Base-by-base conservation (phyloP, 345 rosid species). In the Corchorus capsularis region DNA sequence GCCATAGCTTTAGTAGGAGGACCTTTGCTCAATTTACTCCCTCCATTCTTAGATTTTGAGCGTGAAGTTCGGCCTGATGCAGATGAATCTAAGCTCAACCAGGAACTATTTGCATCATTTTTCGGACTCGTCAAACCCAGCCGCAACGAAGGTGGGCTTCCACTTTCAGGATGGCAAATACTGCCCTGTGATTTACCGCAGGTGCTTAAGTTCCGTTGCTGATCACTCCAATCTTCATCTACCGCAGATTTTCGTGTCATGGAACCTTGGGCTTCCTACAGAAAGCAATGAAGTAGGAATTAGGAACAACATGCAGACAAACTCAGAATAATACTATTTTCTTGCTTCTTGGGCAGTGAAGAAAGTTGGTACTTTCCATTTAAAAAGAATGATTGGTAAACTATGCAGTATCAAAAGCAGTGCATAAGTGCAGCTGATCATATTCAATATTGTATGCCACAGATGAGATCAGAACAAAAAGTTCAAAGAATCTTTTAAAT, bases 51-150 rank as follows among this genome's bases (percentile, higher is more conserved):
- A 50, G 82, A 67, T 81, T 84, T 88, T 53, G 53, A 64, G 52
- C 64, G 65, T 56, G 80, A 71, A 74, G 77, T 75, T 45, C 57
- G 82, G 72, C 56, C 75, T 19, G 85, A 69, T 49, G 84, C 83
- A 79, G 83, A 81, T 13, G 91, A 82, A 84, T 91, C 92, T 80
- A 93, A 87, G 82, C 91, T 95, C 83, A 93, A 82, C 97, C 97
- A 91, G 64, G 97, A 89, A 69, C 80, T 79, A 81, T 82, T 77
- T 47, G 82, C 67, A 67, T 89, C 94, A 76, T 82, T 89, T 61
- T 82, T 83, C 41, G 84, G 78, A 66, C 69, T 66, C 4, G 77
- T 78, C 72, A 75, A 75, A 62, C 83, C 74, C 69, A 82, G 79
- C 71, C 84, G 80, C 34, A 80, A 82, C 13, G 69, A 80, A 71